Evolutionary conservation across 495 filamentous ascomycete species (phyloP).

Genomic region (Staphylotrichum longicolle): DNA sequence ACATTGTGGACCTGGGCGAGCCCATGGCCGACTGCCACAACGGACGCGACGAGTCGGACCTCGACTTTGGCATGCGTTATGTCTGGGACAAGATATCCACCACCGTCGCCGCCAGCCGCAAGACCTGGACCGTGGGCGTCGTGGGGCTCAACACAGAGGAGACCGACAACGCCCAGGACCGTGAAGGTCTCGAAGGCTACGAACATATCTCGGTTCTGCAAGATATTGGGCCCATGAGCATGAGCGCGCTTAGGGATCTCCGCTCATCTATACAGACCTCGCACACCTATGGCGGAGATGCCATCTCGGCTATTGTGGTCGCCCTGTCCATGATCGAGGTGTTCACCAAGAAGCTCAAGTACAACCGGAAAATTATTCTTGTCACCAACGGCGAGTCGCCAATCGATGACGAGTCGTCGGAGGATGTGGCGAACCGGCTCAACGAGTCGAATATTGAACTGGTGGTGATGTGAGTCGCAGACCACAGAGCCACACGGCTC

Average conservation of each 20-base stretch:
- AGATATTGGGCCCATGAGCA: slow-evolving; percentile 66
- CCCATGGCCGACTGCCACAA: slow-evolving; percentile 76
- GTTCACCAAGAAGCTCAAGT: slow-evolving; percentile 87
- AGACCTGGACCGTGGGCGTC: slow-evolving; percentile 76
- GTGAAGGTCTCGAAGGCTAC: slow-evolving; percentile 61
- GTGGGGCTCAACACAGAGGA: slow-evolving; percentile 79
- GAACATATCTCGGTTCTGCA: slow-evolving; percentile 73
- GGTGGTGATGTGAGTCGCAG: slow-evolving; percentile 64
- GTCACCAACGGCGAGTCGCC: slow-evolving; percentile 74
- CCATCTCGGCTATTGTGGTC: slow-evolving; percentile 79
- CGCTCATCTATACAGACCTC: slow-evolving; percentile 64
- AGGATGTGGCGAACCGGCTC: slow-evolving; percentile 66
- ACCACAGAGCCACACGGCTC: not conserved
- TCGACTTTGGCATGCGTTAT: slow-evolving; percentile 89
- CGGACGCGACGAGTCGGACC: slow-evolving; percentile 75
- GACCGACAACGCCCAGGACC: slow-evolving; percentile 64
- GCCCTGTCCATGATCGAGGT: slow-evolving; percentile 81
- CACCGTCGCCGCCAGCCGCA: slow-evolving; percentile 77
- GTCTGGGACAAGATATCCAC: slow-evolving; percentile 93
- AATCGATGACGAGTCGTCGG: slow-evolving; percentile 65
- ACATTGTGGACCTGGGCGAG: slow-evolving; percentile 79
- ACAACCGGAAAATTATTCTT: slow-evolving; percentile 74
- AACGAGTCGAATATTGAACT: slow-evolving; percentile 75
- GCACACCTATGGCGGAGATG: slow-evolving; percentile 60
- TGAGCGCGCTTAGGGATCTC: slow-evolving; percentile 66